phyloP scores from a whole-genome alignment of 441 rosid genomes.

The Codiaeum variegatum region DNA sequence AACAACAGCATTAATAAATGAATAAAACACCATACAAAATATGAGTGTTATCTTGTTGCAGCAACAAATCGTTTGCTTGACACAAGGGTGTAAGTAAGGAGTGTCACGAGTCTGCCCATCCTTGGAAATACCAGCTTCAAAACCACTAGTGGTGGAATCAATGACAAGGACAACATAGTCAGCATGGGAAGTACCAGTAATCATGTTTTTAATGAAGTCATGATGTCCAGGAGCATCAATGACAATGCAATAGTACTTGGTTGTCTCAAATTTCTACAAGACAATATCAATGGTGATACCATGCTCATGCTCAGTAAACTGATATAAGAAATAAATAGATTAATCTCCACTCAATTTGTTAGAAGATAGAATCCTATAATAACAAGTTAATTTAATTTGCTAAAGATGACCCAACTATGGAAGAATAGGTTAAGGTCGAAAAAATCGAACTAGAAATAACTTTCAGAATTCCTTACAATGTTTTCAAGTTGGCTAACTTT shows the following conservation, averaged over 20 bases:
- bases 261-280: conserved; percentile 48
- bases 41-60: no score
- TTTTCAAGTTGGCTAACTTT: conserved; percentile 39
- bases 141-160: conserved; percentile 51
- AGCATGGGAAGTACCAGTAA: conserved; percentile 52
- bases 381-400: background rate
- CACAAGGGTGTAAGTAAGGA: conserved; percentile 48
- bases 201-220: conserved; percentile 50
- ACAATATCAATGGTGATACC: conserved; percentile 51
- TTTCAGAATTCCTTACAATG: conserved; percentile 39
- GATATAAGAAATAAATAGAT: no score
- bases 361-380: conserved; percentile 39
- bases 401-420: background rate
- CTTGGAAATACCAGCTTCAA: conserved; percentile 50
- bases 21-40: no score
- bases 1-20: no score
- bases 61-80: conserved; percentile 48
- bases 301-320: conserved; percentile 50
- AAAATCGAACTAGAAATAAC: background rate
- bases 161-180: conserved; percentile 46
- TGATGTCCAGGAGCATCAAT: conserved; percentile 54
- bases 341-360: conserved; percentile 37
- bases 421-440: background rate
- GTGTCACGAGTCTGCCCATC: conserved; percentile 51
- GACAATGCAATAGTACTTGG: conserved; percentile 45